A percentile compares a stretch with the other conserved stretches of the same genome.
phyloP scores from a whole-genome alignment of 768 basidiomycete species.

The Trametes meyenii region DNA sequence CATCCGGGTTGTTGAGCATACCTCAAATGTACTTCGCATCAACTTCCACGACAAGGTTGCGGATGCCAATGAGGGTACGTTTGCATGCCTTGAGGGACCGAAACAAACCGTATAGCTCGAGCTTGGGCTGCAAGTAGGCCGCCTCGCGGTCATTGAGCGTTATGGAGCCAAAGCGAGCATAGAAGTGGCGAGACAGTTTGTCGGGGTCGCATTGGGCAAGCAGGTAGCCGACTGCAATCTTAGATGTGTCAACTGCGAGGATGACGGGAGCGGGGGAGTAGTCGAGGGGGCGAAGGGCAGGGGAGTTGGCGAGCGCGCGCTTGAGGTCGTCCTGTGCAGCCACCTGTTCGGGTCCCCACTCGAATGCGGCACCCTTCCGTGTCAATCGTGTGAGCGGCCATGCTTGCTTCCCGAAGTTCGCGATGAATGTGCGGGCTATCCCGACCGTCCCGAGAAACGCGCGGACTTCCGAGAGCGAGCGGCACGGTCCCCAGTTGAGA shows the following conservation, averaged over 20 bases:
- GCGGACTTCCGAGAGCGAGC: constrained; percentile 27
- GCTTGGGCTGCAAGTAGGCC: constrained; percentile 30
- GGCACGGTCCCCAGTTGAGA: constrained; percentile 27
- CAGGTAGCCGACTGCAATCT: constrained; percentile 30
- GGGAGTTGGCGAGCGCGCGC: constrained; percentile 13
- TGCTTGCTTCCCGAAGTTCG: constrained; percentile 27
- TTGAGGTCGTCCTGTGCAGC: constrained; percentile 26
- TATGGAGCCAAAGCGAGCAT: constrained; percentile 42
- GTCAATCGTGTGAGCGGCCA: constrained; percentile 25
- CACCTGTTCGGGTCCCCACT: constrained; percentile 20
- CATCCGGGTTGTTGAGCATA: constrained; percentile 44
- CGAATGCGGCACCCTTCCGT: constrained; percentile 28
- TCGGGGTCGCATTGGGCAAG: constrained; percentile 31
- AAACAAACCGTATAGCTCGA: constrained; percentile 33
- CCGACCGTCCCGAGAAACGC: constrained; percentile 32
- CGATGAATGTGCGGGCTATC: constrained; percentile 27
- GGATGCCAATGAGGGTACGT: constrained; percentile 34
- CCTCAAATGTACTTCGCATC: constrained; percentile 44
- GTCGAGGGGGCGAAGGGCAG: constrained; percentile 27
- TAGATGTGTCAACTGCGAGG: constrained; percentile 32
- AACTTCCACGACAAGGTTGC: constrained; percentile 41
- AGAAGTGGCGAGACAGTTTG: constrained; percentile 23
- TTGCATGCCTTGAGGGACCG: constrained; percentile 25
- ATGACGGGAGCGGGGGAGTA: constrained; percentile 24
- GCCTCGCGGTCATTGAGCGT: constrained; percentile 35